These are phyloP conservation scores for Vitis rotundifolia DNA, from an alignment of 164 flowering plant genomes.

Conservation along the genomic window DNA sequence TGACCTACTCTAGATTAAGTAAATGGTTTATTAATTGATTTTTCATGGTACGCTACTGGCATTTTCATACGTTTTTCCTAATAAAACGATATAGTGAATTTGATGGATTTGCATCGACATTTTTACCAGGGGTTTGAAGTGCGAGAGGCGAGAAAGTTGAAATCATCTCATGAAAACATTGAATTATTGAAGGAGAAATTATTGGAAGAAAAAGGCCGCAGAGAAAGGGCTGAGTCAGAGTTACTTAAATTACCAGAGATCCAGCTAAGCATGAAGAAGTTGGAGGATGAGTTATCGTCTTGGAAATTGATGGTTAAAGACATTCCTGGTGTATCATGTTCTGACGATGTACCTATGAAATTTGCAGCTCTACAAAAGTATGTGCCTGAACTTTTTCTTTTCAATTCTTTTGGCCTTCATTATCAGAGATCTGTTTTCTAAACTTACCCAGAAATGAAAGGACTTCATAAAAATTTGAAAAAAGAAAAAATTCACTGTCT, in stretches of 20 bases:
- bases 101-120: background rate
- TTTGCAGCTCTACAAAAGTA: conserved; percentile 79
- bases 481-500: too few species aligned
- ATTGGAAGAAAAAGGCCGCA: conserved; percentile 65
- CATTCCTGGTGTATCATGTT: conserved; percentile 71
- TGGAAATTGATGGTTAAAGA: conserved; percentile 66
- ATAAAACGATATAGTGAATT: too few species aligned
- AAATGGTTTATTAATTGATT: too few species aligned
- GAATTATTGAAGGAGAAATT: conserved; percentile 79
- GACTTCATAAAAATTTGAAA: background rate
- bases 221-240: conserved; percentile 81
- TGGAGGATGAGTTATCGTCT: conserved; percentile 78
- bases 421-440: background rate
- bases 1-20: background rate
- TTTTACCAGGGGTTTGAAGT: conserved; percentile 80
- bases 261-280: conserved; percentile 43
- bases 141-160: conserved; percentile 83
- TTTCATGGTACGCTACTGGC: too few species aligned
- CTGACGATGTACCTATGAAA: conserved; percentile 64
- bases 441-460: background rate
- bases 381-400: conserved; percentile 17
- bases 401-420: background rate
- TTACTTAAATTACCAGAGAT: conserved; percentile 57
- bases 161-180: conserved; percentile 57
- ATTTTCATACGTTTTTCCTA: too few species aligned